These are phyloP conservation scores for Penicillium sclerotiorum DNA, from an alignment of 2,329 filamentous ascomycete species.

Conservation along the genomic window DNA sequence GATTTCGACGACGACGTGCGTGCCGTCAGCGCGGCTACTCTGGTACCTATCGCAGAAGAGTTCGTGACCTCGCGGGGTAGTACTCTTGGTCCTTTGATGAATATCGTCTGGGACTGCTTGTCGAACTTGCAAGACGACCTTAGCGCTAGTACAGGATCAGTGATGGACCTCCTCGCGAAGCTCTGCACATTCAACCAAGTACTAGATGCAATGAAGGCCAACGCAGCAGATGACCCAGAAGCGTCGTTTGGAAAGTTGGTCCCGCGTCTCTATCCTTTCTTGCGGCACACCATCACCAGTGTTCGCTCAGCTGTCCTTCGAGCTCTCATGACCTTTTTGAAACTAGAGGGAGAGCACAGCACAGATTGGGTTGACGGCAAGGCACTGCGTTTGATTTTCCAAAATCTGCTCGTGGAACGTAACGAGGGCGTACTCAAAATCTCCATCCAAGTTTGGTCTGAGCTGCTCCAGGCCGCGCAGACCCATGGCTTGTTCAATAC, in stretches of 20 bases:
- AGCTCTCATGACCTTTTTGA: conserved; percentile 88
- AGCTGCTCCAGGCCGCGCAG: conserved; percentile 71
- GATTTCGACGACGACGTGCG: conserved; percentile 95
- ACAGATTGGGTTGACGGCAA: conserved; percentile 92
- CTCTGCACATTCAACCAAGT: conserved; percentile 94
- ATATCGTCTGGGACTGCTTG: conserved; percentile 96
- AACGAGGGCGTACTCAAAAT: conserved; percentile 79
- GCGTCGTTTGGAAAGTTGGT: conserved; percentile 92
- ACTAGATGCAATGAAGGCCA: conserved; percentile 88
- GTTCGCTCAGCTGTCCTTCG: conserved; percentile 92
- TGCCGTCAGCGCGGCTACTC: conserved; percentile 93
- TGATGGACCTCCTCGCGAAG: conserved; percentile 97
- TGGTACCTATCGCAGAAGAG: conserved; percentile 94
- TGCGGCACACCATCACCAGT: conserved; percentile 94
- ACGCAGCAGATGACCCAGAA: conserved; percentile 78
- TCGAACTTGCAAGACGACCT: conserved; percentile 96
- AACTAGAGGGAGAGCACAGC: conserved; percentile 75
- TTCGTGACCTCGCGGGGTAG: conserved; percentile 82
- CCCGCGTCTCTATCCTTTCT: conserved; percentile 90
- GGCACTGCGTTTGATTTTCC: conserved; percentile 84
- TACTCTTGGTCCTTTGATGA: conserved; percentile 79
- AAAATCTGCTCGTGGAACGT: conserved; percentile 91
- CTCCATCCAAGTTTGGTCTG: conserved; percentile 84
- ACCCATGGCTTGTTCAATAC: conserved; percentile 64
- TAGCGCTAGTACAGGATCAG: conserved; percentile 94